Percentiles rank a stretch among this genome's conserved stretches.
Conservation (phyloP, 2,329 filamentous ascomycete species). For the Cladophialophora immunda region DNA sequence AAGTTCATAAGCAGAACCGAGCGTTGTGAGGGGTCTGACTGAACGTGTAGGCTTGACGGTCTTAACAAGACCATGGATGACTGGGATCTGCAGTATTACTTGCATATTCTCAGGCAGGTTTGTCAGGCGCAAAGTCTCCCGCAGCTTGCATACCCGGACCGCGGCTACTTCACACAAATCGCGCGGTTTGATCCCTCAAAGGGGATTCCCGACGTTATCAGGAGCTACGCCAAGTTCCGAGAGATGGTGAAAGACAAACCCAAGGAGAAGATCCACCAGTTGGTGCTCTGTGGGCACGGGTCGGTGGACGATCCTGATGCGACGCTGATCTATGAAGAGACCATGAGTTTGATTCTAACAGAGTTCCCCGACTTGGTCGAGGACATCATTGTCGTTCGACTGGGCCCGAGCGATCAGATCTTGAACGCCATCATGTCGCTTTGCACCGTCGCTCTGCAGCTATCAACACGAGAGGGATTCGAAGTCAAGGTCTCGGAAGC, state of each 20-base stretch:
- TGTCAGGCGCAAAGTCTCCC: conserved; percentile 63
- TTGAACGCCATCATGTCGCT: conserved; percentile 79
- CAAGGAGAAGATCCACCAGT: conserved; percentile 68
- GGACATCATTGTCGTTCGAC: conserved; percentile 77
- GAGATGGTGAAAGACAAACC: conserved; percentile 62
- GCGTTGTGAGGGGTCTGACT: background rate
- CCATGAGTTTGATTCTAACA: conserved; percentile 71
- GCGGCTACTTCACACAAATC: conserved; percentile 78
- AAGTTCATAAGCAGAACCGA: conserved; percentile 38
- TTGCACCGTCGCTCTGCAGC: conserved; percentile 76
- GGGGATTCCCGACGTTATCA: conserved; percentile 79
- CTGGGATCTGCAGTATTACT: conserved; percentile 77
- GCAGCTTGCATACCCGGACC: conserved; percentile 66
- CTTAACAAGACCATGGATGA: conserved; percentile 77
- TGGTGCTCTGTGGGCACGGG: conserved; percentile 80
- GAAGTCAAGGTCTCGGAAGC: conserved; percentile 88
- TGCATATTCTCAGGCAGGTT: conserved; percentile 73
- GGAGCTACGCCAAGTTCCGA: conserved; percentile 77
- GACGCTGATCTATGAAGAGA: conserved; percentile 74
- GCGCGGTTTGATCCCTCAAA: conserved; percentile 86
- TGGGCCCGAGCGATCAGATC: conserved; percentile 80
- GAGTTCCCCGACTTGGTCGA: conserved; percentile 68
- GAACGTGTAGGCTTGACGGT: conserved; percentile 70
- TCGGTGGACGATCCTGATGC: conserved; percentile 84
- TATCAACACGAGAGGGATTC: conserved; percentile 83